Evolutionary conservation across 257 asterid species (phyloP), one percentile per base, ranked within the genome.

Genomic region (Lycium ferocissimum): DNA sequence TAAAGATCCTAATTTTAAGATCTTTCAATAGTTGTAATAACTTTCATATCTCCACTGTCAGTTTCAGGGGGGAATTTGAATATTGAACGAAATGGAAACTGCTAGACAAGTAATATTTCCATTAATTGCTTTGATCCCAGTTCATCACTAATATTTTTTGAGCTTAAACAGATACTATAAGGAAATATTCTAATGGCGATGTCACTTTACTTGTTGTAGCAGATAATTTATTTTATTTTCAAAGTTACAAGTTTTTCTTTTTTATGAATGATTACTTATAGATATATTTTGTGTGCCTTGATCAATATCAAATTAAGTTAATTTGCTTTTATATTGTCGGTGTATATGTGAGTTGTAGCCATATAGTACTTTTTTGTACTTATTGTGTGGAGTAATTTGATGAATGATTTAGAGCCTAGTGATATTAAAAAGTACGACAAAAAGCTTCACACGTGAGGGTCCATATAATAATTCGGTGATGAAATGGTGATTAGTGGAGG

Each of bases 41-140:
- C 12, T 26, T 26, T 57, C 56, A 4, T 18, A 80, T 62, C n/a
- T 53, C 26, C 56, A 65, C 14, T 65, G 89, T 88, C 91, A 57
- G 56, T 65, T 79, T 89, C 88, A 85, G 3, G 20, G 35, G 11
- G 12, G 70, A 83, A 59, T 59, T 57, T 20, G 56, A 26, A 26
- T 26, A 26, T 26, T 70, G 51, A 53, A 35, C 51, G 80, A 72
- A 85, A 87, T 85, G 81, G 90, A 89, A 90, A 82, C 75, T 81
- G 33, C 33, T 26, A 26, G 33, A 26, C 33, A 26, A 26, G 33
- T 26, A 26, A 26, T 26, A 84, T 80, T 43, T 56, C 18, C 56
- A 72, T 43, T 18, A 72, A n/a, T 40, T 72, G 57, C 1, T 2
- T 40, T 40, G 45, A 40, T 40, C 45, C 2, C 2, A 9, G 1